Conservation (phyloP, 441 rosid genomes). For the Corymbia citriodora region DNA sequence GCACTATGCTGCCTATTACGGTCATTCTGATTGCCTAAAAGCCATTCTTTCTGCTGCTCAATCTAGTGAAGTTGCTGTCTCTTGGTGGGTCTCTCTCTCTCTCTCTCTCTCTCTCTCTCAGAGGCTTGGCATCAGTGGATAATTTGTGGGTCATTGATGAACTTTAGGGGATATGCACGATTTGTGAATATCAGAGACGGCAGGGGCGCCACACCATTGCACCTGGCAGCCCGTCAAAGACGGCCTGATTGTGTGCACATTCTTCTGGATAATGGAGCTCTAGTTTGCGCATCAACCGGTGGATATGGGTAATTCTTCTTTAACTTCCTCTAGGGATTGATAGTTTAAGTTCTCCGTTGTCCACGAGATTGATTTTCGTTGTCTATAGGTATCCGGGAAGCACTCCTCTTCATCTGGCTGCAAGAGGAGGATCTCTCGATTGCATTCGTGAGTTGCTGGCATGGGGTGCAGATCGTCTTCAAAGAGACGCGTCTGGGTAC, state of each 20-base stretch:
- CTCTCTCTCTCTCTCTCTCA: background rate
- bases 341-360: background rate
- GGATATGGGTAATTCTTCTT: conserved; percentile 54
- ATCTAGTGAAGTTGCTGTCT: conserved; percentile 52
- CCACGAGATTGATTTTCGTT: conserved; percentile 12
- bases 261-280: conserved; percentile 62
- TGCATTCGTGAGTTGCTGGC: conserved; percentile 89
- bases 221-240: conserved; percentile 68
- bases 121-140: background rate
- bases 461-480: conserved; percentile 98
- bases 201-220: conserved; percentile 71
- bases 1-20: conserved; percentile 74
- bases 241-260: conserved; percentile 55
- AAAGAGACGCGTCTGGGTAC: conserved; percentile 95
- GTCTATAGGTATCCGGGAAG: conserved; percentile 73
- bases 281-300: conserved; percentile 70
- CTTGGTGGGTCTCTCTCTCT: conserved; percentile 35
- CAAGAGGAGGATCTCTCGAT: conserved; percentile 92
- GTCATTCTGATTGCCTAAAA: conserved; percentile 56
- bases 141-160: background rate
- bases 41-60: conserved; percentile 61
- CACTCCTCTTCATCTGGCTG: conserved; percentile 97
- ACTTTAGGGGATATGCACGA: conserved; percentile 59
- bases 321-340: background rate
- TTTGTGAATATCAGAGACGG: conserved; percentile 72